phyloP scores from a whole-genome alignment of 768 basidiomycete species.

The Termitomyces eurrhizus region DNA sequence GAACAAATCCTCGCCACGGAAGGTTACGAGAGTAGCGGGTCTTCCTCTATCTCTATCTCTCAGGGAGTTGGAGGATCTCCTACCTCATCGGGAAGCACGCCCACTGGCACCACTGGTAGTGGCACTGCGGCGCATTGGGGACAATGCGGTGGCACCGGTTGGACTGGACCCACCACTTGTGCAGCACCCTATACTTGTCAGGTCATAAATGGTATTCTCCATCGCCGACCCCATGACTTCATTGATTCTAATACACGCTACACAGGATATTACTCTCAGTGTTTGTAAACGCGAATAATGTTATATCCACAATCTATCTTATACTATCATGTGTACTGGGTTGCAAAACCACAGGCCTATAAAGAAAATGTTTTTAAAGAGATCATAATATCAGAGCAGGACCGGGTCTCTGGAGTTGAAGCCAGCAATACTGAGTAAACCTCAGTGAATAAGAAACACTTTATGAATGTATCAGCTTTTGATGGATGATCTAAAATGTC shows the following conservation, averaged over 20 bases:
- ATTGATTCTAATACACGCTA: not conserved
- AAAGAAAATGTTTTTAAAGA: too few species aligned
- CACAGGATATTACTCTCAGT: not conserved
- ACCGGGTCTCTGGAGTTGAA: too few species aligned
- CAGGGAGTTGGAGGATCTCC: not conserved
- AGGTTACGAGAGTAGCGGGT: not conserved
- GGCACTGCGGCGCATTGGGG: not conserved
- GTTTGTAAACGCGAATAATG: not conserved
- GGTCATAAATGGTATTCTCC: not conserved
- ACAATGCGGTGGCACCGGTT: not conserved
- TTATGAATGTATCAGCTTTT: too few species aligned
- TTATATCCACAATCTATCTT: too few species aligned
- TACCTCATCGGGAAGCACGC: not conserved
- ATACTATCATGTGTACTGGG: too few species aligned
- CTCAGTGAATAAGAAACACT: too few species aligned
- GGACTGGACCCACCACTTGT: not conserved
- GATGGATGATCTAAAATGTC: too few species aligned
- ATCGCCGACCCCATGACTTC: not conserved
- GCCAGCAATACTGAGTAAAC: too few species aligned
- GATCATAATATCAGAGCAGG: too few species aligned
- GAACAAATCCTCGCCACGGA: constrained; percentile 1
- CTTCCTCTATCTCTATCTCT: not conserved
- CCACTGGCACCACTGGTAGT: not conserved
- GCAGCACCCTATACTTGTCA: constrained; percentile 2
- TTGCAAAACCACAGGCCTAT: too few species aligned